Conservation (phyloP, 2,329 filamentous ascomycete genomes). For the Aspergillus candidus region DNA sequence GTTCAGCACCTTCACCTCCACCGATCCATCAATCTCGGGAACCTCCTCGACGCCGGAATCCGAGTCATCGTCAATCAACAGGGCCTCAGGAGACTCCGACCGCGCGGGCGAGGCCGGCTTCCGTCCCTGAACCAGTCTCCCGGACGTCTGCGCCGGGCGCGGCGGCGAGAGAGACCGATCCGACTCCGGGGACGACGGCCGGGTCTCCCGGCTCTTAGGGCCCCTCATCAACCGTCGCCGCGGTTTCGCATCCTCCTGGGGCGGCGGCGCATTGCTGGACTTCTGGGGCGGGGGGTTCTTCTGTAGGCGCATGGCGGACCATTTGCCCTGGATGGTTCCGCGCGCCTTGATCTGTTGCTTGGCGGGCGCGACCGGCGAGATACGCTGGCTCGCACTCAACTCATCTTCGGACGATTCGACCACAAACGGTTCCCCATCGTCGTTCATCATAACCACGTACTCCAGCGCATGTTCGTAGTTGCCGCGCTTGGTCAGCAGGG, state of each 20-base stretch:
- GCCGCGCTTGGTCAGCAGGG: constrained; percentile 46
- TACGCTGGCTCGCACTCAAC: constrained; percentile 22
- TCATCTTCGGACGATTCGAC: constrained; percentile 38
- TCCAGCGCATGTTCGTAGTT: constrained; percentile 52
- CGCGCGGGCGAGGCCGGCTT: constrained; percentile 30
- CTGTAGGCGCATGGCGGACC: constrained; percentile 42
- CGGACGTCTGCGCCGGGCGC: constrained; percentile 23
- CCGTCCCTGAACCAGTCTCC: constrained; percentile 47
- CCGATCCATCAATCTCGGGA: constrained; percentile 36
- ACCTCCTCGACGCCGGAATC: constrained; percentile 34
- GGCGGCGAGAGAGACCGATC: constrained; percentile 12
- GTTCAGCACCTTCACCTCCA: constrained; percentile 58
- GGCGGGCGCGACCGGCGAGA: constrained; percentile 24
- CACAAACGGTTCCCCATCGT: constrained; percentile 15
- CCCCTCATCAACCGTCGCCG: constrained; percentile 37
- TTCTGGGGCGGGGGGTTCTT: constrained; percentile 23
- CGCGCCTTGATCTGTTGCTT: constrained; percentile 52
- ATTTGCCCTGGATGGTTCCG: constrained; percentile 55
- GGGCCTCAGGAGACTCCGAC: constrained; percentile 30
- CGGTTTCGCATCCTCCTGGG: constrained; percentile 25
- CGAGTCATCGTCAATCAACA: constrained; percentile 43
- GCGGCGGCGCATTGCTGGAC: constrained; percentile 9
- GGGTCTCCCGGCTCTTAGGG: constrained; percentile 25
- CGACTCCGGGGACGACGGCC: constrained; percentile 22
- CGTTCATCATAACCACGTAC: constrained; percentile 38